Conservation (phyloP, 345 rosid genomes). For the Excoecaria cochinchinensis region DNA sequence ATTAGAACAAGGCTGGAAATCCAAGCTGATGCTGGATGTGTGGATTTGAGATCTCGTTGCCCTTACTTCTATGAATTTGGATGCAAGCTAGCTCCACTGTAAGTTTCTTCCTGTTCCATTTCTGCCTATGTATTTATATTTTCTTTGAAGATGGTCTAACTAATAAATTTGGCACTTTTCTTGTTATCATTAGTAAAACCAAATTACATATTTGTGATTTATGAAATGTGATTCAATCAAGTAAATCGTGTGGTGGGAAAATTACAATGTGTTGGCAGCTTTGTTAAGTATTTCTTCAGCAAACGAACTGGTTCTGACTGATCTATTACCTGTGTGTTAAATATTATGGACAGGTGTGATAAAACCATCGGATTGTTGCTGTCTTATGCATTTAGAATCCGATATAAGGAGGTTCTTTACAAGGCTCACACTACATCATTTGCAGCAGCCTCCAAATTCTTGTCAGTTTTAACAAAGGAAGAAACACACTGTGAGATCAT, state of each 20-base stretch:
- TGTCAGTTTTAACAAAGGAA: constrained; percentile 59
- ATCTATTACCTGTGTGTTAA: background rate
- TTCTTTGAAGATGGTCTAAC: too few relatives aligned
- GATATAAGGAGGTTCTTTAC: constrained; percentile 70
- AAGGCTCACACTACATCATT: constrained; percentile 64
- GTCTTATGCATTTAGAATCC: constrained; percentile 52
- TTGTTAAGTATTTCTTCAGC: too few relatives aligned
- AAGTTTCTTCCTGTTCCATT: constrained; percentile 32
- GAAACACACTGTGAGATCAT: constrained; percentile 53
- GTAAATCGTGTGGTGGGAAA: too few relatives aligned
- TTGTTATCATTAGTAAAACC: background rate
- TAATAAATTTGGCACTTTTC: background rate
- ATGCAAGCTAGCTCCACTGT: constrained; percentile 81
- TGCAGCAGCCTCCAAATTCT: constrained; percentile 54
- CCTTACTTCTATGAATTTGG: constrained; percentile 80
- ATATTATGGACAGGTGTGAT: constrained; percentile 41
- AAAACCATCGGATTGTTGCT: constrained; percentile 48
- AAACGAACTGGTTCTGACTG: too few relatives aligned
- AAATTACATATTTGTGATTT: too few relatives aligned
- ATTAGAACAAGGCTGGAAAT: constrained; percentile 75
- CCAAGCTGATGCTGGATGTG: constrained; percentile 85
- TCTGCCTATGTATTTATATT: background rate
- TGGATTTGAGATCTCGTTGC: constrained; percentile 75
- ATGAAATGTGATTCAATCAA: too few relatives aligned
- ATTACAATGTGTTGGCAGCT: too few relatives aligned